phyloP scores from a whole-genome alignment of 1,139 yeast genomes.

The Saccharomycopsis phalli region DNA sequence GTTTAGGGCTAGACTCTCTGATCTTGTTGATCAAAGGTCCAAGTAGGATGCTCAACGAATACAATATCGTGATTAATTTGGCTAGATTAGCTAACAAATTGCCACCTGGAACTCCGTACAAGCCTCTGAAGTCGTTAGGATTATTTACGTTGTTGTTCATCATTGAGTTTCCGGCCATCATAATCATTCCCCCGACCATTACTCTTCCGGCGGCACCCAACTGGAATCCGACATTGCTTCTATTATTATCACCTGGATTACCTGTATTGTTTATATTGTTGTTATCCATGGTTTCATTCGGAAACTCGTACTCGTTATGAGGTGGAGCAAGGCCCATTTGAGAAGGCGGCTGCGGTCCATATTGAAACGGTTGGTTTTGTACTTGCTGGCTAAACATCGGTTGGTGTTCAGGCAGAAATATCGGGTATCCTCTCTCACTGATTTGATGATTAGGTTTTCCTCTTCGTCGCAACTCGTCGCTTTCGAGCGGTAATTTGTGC shows the following conservation, averaged over 20 bases:
- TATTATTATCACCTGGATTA: too few relatives aligned
- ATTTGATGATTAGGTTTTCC: background rate
- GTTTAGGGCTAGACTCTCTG: background rate
- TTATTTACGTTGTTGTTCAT: constrained; percentile 1
- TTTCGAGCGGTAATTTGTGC: background rate
- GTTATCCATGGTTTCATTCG: background rate
- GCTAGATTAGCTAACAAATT: background rate
- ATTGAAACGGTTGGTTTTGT: background rate
- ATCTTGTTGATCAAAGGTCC: background rate
- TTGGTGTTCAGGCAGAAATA: background rate
- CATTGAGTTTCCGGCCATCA: constrained; percentile 35
- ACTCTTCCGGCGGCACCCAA: constrained; percentile 24
- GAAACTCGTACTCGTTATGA: background rate
- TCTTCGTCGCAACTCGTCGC: background rate
- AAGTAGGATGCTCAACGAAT: background rate
- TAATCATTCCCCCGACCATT: constrained; percentile 48
- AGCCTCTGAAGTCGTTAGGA: constrained; percentile 13
- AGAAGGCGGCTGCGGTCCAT: background rate
- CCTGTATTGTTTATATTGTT: too few relatives aligned
- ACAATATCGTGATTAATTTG: background rate
- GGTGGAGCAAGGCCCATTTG: background rate
- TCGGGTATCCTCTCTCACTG: background rate
- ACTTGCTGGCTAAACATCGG: background rate
- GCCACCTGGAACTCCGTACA: constrained; percentile 1
- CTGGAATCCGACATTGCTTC: constrained; percentile 10